Percentiles rank a stretch among this genome's conserved stretches.
These are phyloP conservation scores for Schizosaccharomyces lindneri DNA, from an alignment of 805 yeast species.

Conservation along the genomic window DNA sequence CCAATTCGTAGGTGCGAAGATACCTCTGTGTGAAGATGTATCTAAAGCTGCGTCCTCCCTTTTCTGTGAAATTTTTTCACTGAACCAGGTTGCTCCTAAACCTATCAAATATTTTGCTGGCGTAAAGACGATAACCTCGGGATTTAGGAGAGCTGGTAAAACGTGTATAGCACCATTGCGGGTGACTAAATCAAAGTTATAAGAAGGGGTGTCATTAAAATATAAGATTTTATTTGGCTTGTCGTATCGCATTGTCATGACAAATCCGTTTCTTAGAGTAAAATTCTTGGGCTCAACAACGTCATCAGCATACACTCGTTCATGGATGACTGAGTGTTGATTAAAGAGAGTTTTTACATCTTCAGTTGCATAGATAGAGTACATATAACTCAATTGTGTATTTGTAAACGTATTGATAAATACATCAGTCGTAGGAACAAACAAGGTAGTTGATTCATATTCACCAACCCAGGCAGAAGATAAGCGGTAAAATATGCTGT, in stretches of 20 bases:
- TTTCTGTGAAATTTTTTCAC: not conserved
- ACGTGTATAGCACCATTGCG: not conserved
- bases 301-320: not conserved
- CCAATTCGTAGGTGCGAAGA: not conserved
- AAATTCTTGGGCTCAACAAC: not conserved
- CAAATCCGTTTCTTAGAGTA: not conserved
- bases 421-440: not conserved
- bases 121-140: not conserved
- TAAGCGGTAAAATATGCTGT: slow-evolving; percentile 1
- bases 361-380: not conserved
- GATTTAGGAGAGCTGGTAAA: not conserved
- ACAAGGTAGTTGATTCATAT: not conserved
- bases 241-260: not conserved
- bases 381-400: not conserved
- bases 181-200: not conserved
- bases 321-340: not conserved
- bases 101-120: not conserved
- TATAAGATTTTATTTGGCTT: not conserved
- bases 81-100: not conserved
- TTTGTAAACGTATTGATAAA: not conserved
- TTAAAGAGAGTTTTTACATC: not conserved
- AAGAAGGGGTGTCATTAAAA: not conserved
- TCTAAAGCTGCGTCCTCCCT: not conserved
- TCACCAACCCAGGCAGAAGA: slow-evolving; percentile 2
- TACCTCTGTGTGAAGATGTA: not conserved